phyloP scores from a whole-genome alignment of 345 rosid genomes.

The Euphorbia pulcherrima region DNA sequence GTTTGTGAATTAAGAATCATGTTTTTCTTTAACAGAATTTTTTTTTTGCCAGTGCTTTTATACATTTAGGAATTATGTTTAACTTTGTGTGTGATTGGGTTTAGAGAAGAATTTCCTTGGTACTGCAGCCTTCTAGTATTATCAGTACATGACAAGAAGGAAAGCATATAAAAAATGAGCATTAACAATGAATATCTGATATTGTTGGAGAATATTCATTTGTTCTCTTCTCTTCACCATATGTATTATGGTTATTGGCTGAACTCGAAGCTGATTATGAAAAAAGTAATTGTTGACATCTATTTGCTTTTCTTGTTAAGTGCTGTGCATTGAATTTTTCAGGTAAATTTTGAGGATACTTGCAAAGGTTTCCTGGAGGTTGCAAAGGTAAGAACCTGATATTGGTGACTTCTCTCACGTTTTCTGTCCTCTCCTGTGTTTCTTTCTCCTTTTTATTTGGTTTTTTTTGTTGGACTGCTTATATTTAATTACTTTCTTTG shows the following conservation, averaged over 20 bases:
- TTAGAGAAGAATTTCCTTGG: background rate
- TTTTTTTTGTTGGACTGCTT: background rate
- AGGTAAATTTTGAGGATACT: slow-evolving; percentile 98
- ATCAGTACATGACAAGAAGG: too few species aligned
- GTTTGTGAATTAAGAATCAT: background rate
- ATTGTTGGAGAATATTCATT: background rate
- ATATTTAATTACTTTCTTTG: background rate
- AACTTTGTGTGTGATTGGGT: background rate
- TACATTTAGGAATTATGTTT: background rate
- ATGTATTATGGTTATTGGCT: background rate
- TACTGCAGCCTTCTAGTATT: too few species aligned
- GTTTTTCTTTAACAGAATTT: background rate
- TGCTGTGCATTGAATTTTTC: slow-evolving; percentile 18
- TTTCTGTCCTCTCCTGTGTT: background rate
- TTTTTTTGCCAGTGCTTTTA: background rate
- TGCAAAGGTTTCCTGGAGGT: slow-evolving; percentile 98
- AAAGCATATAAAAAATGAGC: background rate
- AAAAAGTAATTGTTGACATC: background rate
- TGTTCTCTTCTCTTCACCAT: background rate
- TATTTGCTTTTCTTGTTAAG: slow-evolving; percentile 15
- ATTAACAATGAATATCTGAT: background rate
- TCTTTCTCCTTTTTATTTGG: background rate
- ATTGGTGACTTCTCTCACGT: background rate
- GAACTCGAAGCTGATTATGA: background rate
- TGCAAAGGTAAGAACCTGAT: slow-evolving; percentile 59